Base-by-base conservation (phyloP, 192 early-diverging fungal genomes). In the Linnemannia exigua region DNA sequence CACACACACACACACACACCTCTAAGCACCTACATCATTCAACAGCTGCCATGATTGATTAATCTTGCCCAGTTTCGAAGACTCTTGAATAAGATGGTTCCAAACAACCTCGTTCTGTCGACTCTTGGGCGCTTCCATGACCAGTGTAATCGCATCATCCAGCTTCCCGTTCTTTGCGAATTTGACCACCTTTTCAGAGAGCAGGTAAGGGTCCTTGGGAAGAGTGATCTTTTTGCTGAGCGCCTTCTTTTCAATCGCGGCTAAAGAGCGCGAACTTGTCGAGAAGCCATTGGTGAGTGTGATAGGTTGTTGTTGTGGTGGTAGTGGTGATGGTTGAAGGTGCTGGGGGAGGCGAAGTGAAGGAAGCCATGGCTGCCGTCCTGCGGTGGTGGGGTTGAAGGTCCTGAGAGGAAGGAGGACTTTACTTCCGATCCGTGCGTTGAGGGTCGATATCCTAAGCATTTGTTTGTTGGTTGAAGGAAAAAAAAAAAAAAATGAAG, bases 11-110 rank as follows among this genome's bases (percentile, higher is more conserved):
- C 3, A 63, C 35, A 31, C 1, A 37, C 33, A 19, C 19, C 15
- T 12, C n/a, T 20, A 20, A 58, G n/a, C n/a, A n/a, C 67, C 67
- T 82, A 85, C 88, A 71, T 88, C 79, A 58, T 70, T 85, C 20
- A 85, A 35, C 9, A 88, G 51, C 12, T 79, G 70, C 76, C 79
- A 85, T 20, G 79, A 80, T 44, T 84, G 74, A 35, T 44, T 74
- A 14, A 80, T 25, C 71, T 81, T 88, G 68, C 79, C 77, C 14
- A 79, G 67, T 58, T 85, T 81, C 1, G 83, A 80, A 14, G 79
- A 79, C 37, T 85, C 79, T 73, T 84, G 73, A 50, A 88, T 88
- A 19, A 88, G 77, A 74, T 85, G 79, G 48, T 88, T 88, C 88
- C 88, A 88, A 2, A 88, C 88, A 17, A 85, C 79, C 50, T 85